Percentiles rank a stretch among this genome's conserved stretches.
Evolutionary conservation across 1,284 basidiomycete genomes (phyloP).

Genomic region (Singerocomus inundabilis): DNA sequence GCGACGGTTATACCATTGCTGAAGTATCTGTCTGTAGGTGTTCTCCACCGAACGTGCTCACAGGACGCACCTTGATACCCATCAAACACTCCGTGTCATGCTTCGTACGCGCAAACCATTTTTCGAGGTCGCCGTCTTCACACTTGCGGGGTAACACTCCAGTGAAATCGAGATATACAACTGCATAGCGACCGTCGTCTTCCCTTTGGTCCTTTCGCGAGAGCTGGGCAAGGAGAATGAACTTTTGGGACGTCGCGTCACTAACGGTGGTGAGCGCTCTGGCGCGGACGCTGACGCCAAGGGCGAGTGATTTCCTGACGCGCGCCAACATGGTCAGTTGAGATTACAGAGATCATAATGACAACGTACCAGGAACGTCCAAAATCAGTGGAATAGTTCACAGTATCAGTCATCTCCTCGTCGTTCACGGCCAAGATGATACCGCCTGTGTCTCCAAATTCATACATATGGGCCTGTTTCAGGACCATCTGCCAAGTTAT

Average conservation of each 20-base stretch:
- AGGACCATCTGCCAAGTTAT: slow-evolving; percentile 81
- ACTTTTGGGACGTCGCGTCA: slow-evolving; percentile 93
- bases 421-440: slow-evolving; percentile 87
- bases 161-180: slow-evolving; percentile 86
- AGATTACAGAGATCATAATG: neutral
- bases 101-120: slow-evolving; percentile 78
- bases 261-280: slow-evolving; percentile 80
- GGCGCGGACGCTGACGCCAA: slow-evolving; percentile 75
- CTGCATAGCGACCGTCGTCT: slow-evolving; percentile 63
- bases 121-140: slow-evolving; percentile 74
- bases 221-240: slow-evolving; percentile 80
- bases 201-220: slow-evolving; percentile 59
- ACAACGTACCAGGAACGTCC: slow-evolving; percentile 76
- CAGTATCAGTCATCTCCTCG: slow-evolving; percentile 72
- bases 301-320: slow-evolving; percentile 65
- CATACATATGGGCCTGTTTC: slow-evolving; percentile 86
- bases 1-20: slow-evolving; percentile 94
- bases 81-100: slow-evolving; percentile 81
- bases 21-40: neutral
- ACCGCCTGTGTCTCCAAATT: slow-evolving; percentile 90
- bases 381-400: slow-evolving; percentile 85
- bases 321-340: slow-evolving; percentile 49
- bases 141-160: slow-evolving; percentile 72
- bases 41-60: neutral
- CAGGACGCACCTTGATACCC: slow-evolving; percentile 81